Evolutionary conservation across 495 filamentous ascomycete species (phyloP).

Genomic region (Neurospora sp.): DNA sequence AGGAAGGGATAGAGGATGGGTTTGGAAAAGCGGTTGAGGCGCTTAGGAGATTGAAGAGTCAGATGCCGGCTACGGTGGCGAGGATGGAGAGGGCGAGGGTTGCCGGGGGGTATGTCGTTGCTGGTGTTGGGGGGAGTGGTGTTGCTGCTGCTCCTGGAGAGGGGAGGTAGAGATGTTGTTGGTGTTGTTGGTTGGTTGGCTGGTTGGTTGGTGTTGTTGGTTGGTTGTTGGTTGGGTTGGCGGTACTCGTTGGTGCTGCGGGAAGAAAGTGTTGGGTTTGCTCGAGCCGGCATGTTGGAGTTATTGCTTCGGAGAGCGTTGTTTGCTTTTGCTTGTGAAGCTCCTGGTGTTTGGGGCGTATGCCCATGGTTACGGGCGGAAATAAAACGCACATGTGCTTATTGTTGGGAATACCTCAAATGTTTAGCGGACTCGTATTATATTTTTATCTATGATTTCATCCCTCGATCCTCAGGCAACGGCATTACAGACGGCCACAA

Average conservation of each 20-base stretch:
- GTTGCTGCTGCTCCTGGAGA: slow-evolving; percentile 15
- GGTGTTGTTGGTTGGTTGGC: not conserved
- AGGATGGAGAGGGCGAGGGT: slow-evolving; percentile 66
- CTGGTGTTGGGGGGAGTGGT: slow-evolving; percentile 51
- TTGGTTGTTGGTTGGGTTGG: not conserved
- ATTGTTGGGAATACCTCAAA: not conserved
- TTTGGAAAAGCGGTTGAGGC: slow-evolving; percentile 44
- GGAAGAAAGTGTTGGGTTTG: not conserved
- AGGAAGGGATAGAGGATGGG: slow-evolving; percentile 39
- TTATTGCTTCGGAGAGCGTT: not conserved
- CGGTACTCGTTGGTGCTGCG: not conserved
- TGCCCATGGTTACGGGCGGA: not conserved
- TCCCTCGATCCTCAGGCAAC: not conserved
- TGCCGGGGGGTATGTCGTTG: slow-evolving; percentile 51
- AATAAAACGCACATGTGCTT: not conserved
- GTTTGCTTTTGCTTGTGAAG: not conserved
- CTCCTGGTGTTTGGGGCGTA: too few species aligned
- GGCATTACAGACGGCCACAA: not conserved
- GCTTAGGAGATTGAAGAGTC: slow-evolving; percentile 43
- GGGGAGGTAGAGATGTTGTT: not conserved
- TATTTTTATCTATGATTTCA: not conserved
- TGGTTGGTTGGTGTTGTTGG: not conserved
- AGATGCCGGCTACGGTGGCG: slow-evolving; percentile 62
- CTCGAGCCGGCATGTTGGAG: not conserved
- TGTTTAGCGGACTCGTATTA: not conserved